These are phyloP conservation scores for Porpolomopsis calyptriformis DNA, from an alignment of 768 basidiomycete genomes.

Conservation along the genomic window DNA sequence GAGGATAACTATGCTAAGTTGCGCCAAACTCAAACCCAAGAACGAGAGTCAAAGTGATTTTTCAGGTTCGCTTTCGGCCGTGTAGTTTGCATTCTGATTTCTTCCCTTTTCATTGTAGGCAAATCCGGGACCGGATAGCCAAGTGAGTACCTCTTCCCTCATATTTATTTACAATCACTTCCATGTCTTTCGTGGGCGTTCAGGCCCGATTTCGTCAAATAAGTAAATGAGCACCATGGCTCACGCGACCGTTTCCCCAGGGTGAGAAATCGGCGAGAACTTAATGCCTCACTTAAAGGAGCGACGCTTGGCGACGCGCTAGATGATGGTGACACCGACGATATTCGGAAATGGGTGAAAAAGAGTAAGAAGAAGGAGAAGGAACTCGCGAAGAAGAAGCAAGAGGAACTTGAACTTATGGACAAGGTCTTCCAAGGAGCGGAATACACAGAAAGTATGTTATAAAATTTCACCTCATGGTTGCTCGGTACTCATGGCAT, in stretches of 20 bases:
- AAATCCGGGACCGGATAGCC: constrained; percentile 63
- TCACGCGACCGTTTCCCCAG: constrained; percentile 43
- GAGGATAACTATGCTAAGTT: constrained; percentile 76
- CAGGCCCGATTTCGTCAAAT: constrained; percentile 23
- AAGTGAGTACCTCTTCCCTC: constrained; percentile 59
- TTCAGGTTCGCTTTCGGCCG: constrained; percentile 9
- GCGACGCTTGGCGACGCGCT: constrained; percentile 84
- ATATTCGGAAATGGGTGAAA: constrained; percentile 86
- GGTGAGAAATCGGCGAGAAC: constrained; percentile 89
- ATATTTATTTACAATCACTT: constrained; percentile 34
- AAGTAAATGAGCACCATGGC: constrained; percentile 23
- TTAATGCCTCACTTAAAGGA: constrained; percentile 87
- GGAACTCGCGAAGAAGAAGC: constrained; percentile 74
- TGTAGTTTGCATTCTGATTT: constrained; percentile 20
- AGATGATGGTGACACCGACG: constrained; percentile 67
- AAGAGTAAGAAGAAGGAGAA: constrained; percentile 83
- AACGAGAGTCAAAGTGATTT: constrained; percentile 67
- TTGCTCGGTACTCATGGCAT: constrained; percentile 1
- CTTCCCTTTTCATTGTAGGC: constrained; percentile 35
- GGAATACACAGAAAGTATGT: constrained; percentile 81
- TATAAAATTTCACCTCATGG: background rate
- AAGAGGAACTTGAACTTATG: constrained; percentile 74
- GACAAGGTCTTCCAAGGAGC: constrained; percentile 63
- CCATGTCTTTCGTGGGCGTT: constrained; percentile 34
- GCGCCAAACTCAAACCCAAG: constrained; percentile 58